These are phyloP conservation scores for Daldinia concentrica DNA, from an alignment of 495 filamentous ascomycete species.

Conservation along the genomic window DNA sequence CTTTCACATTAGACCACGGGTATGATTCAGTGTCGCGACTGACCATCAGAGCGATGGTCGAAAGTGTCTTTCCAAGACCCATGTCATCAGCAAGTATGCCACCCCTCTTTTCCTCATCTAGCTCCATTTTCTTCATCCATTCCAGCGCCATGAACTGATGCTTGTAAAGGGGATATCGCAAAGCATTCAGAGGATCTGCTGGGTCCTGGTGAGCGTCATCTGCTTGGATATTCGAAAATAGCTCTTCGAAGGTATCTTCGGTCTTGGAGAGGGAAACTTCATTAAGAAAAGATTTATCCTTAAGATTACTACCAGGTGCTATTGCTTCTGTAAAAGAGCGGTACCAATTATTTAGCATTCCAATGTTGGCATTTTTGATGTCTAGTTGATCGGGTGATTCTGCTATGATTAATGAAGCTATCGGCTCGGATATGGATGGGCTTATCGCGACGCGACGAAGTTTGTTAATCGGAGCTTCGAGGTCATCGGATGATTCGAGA, in stretches of 20 bases:
- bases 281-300: neutral
- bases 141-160: slow-evolving; percentile 80
- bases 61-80: slow-evolving; percentile 39
- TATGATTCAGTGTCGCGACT: neutral
- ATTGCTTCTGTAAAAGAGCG: neutral
- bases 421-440: neutral
- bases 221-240: neutral
- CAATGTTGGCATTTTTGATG: too few species aligned
- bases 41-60: slow-evolving; percentile 23
- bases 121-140: slow-evolving; percentile 82
- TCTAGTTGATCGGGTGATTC: too few species aligned
- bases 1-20: slow-evolving; percentile 87
- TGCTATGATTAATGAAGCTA: neutral
- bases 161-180: slow-evolving; percentile 64
- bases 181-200: neutral
- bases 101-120: slow-evolving; percentile 71
- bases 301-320: neutral
- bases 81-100: slow-evolving; percentile 71
- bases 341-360: neutral
- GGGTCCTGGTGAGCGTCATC: neutral
- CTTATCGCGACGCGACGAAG: neutral
- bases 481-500: neutral
- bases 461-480: neutral
- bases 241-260: neutral
- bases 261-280: neutral